Evolutionary conservation across 352 stramenopile genomes (phyloP).

Genomic region (Lagenidium sp.): DNA sequence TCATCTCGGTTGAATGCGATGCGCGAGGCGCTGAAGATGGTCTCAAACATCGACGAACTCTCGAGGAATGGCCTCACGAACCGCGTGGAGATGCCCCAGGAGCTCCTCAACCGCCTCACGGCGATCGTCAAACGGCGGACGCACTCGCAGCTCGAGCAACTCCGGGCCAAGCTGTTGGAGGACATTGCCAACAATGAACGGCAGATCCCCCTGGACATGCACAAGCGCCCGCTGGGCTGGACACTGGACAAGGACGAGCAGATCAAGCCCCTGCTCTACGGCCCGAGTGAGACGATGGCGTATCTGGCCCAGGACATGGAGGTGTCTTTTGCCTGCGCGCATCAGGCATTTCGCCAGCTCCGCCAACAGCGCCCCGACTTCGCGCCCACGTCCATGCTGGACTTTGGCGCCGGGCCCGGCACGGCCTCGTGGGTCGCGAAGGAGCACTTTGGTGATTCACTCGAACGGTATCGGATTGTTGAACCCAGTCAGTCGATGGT

Average conservation of each 20-base stretch:
- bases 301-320: slow-evolving; percentile 76
- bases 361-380: slow-evolving; percentile 44
- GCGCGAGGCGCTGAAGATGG: slow-evolving; percentile 26
- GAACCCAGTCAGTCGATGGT: slow-evolving; percentile 85
- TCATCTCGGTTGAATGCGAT: slow-evolving; percentile 23
- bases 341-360: slow-evolving; percentile 65
- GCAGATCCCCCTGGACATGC: slow-evolving; percentile 61
- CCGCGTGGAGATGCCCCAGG: slow-evolving; percentile 63
- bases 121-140: slow-evolving; percentile 53
- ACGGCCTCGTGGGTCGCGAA: slow-evolving; percentile 74
- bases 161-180: slow-evolving; percentile 42
- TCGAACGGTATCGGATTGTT: slow-evolving; percentile 61
- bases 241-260: slow-evolving; percentile 57
- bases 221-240: slow-evolving; percentile 72
- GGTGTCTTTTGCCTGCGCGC: slow-evolving; percentile 48
- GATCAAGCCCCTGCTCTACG: slow-evolving; percentile 60
- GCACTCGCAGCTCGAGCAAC: slow-evolving; percentile 65
- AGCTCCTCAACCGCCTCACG: slow-evolving; percentile 51
- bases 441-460: slow-evolving; percentile 48
- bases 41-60: slow-evolving; percentile 50
- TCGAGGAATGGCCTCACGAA: slow-evolving; percentile 54
- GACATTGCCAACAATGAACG: slow-evolving; percentile 36
- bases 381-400: slow-evolving; percentile 49
- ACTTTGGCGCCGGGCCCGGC: slow-evolving; percentile 70
- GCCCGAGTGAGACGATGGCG: slow-evolving; percentile 58